Evolutionary conservation across 768 basidiomycete genomes (phyloP), one percentile per base, ranked within the genome.

Genomic region (Heimioporus sp.): DNA sequence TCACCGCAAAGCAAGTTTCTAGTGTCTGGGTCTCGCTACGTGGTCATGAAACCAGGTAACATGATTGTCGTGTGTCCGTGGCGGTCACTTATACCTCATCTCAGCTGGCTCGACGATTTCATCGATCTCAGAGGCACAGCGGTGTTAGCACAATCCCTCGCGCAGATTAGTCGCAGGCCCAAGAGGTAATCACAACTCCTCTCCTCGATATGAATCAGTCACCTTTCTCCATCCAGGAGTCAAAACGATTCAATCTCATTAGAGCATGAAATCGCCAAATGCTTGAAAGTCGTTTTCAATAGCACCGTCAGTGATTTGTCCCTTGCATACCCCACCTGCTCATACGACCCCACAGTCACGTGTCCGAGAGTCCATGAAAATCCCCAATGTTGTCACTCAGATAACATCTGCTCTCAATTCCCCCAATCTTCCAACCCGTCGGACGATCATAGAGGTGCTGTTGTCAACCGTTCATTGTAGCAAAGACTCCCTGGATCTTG

Each of bases 201-300:
- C 17, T 20, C 10, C 13, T 5, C 6, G 9, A 0, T n/a, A 41
- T 41, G 9, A 17, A 24, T 30, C 41, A 21, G 54, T 39, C 6
- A 59, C 16, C 20, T 10, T 47, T 53, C 44, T 49, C 56, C 32
- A 55, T 39, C 35, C 52, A 53, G 61, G 49, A 57, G 15, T 19
- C 35, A 83, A 45, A 66, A 70, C 16, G 93, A 98, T 62, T 77
- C 80, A 34, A 67, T 80, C 31, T 67, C 72, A 13, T 71, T 97
- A 20, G 96, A 98, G 68, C 83, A 91, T 46, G 96, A 98, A 72
- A 74, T 95, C 46, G 80, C 89, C 52, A 96, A 93, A 69, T 93
- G 91, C 67, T 69, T 98, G 54, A 87, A 83, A 63, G 82, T 82
- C 24, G 87, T 96, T 24, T 74, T 97, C 37, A 95, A 95, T 61